phyloP scores from a whole-genome alignment of 352 stramenopile species.

The Phytophthora idaei region DNA sequence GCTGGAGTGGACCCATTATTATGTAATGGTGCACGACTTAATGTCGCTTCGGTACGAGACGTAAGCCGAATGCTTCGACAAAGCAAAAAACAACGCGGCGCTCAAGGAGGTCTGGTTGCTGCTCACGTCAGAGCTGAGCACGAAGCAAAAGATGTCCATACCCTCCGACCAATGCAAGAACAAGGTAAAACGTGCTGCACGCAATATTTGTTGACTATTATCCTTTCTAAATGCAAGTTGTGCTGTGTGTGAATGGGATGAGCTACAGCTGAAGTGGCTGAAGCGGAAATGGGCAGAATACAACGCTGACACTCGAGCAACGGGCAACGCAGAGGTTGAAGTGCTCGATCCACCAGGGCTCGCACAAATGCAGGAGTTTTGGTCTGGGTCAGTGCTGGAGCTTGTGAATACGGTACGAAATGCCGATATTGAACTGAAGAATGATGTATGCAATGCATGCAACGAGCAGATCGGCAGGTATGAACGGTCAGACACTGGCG shows the following conservation, averaged over 20 bases:
- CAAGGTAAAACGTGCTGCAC: not conserved
- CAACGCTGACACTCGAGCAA: slow-evolving; percentile 7
- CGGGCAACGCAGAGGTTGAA: slow-evolving; percentile 3
- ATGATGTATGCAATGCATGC: too few species aligned
- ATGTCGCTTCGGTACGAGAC: not conserved
- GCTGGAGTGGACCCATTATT: not conserved
- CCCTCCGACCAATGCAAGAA: not conserved
- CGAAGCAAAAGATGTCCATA: not conserved
- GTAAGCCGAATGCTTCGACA: not conserved
- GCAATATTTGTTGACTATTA: not conserved
- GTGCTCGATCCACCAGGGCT: slow-evolving; percentile 6
- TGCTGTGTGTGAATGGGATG: too few species aligned
- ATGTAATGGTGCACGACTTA: not conserved
- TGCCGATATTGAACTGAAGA: too few species aligned
- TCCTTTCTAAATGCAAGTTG: too few species aligned
- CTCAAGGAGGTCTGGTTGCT: not conserved
- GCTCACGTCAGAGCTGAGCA: not conserved
- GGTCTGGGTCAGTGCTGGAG: slow-evolving; percentile 3
- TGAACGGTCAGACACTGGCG: slow-evolving; percentile 2
- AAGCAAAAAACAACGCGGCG: not conserved
- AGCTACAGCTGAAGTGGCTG: slow-evolving; percentile 8
- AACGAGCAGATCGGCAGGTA: not conserved
- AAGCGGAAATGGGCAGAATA: slow-evolving; percentile 12
- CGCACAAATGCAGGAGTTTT: not conserved
- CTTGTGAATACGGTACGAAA: too few species aligned